Conservation (phyloP, 2,329 filamentous ascomycete species). For the Fusarium sp. region DNA sequence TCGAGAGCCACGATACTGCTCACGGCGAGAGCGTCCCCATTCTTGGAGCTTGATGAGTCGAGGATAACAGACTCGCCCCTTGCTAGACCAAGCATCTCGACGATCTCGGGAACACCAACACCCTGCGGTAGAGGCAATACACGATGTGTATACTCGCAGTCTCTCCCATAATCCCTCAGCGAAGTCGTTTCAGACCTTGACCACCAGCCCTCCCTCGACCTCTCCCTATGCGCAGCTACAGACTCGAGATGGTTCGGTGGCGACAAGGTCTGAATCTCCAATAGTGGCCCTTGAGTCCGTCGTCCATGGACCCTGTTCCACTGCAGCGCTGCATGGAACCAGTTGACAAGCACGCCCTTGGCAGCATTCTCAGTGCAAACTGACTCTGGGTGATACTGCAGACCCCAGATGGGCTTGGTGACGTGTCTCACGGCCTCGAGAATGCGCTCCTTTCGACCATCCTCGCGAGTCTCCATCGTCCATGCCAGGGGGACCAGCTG, state of each 20-base stretch:
- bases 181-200: neutral
- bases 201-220: conserved; percentile 25
- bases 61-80: conserved; percentile 65
- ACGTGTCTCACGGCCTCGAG: conserved; percentile 83
- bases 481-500: conserved; percentile 72
- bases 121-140: conserved; percentile 58
- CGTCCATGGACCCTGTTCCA: conserved; percentile 64
- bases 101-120: conserved; percentile 65
- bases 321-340: conserved; percentile 74
- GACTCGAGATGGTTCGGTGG: conserved; percentile 42
- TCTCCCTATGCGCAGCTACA: conserved; percentile 28
- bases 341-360: conserved; percentile 75
- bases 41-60: conserved; percentile 69
- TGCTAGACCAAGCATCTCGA: conserved; percentile 60
- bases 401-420: conserved; percentile 80
- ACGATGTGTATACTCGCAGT: conserved; percentile 52
- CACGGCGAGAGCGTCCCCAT: conserved; percentile 57
- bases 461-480: conserved; percentile 61
- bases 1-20: conserved; percentile 81
- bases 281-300: conserved; percentile 15
- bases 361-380: conserved; percentile 81
- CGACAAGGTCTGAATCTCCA: conserved; percentile 41
- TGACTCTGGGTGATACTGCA: conserved; percentile 93
- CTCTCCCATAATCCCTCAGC: conserved; percentile 28
- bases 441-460: conserved; percentile 61